These are phyloP conservation scores for Trichoderma koningiopsis DNA, from an alignment of 2,329 filamentous ascomycete species.

Conservation along the genomic window DNA sequence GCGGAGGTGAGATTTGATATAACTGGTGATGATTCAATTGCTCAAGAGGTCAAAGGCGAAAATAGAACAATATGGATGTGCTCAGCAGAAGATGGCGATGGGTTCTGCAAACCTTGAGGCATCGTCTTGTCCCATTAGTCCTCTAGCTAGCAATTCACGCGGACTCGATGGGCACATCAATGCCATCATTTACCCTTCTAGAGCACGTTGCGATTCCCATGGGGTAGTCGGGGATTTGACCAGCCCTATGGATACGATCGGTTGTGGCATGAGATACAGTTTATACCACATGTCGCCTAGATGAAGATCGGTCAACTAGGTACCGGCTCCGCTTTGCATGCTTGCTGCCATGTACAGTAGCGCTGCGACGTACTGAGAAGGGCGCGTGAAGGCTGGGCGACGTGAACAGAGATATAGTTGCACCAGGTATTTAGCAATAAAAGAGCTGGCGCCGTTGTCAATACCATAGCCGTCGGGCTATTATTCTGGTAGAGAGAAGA, in stretches of 20 bases:
- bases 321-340: constrained; percentile 3
- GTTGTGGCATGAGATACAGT: not conserved
- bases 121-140: no score
- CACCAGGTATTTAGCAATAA: not conserved
- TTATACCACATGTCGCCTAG: not conserved
- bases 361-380: not conserved
- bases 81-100: not conserved
- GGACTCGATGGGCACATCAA: not conserved
- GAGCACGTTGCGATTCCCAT: not conserved
- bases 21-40: not conserved
- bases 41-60: not conserved
- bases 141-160: not conserved
- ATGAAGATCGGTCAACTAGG: not conserved
- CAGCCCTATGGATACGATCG: not conserved
- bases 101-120: not conserved
- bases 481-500: no score
- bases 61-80: not conserved
- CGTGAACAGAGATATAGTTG: no score
- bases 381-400: not conserved
- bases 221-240: not conserved
- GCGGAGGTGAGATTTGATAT: not conserved
- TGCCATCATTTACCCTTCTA: not conserved
- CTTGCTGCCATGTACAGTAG: not conserved
- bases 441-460: no score
- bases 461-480: not conserved